Base-by-base conservation (phyloP, 306 rosid genomes). In the Medicago ruthenica region DNA sequence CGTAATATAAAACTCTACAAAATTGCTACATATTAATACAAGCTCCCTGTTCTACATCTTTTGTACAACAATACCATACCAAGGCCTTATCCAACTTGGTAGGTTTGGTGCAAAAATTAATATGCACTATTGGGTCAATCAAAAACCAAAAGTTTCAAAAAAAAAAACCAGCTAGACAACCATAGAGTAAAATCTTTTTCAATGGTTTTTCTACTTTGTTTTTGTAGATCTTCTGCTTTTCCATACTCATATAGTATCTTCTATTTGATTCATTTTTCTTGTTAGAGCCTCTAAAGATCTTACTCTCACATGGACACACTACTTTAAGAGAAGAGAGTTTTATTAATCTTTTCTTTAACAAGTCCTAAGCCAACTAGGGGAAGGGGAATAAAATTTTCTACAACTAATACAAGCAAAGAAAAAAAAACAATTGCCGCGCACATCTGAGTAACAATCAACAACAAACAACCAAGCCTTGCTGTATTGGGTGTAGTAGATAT, bases 381-480 rank as follows among this genome's bases (percentile, higher is more conserved):
- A 11, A 6, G 13, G 3, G 47, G 13, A 74, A 36, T 63, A 63
- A 63, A 50, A 61, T 61, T 50, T 74, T 45, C 36, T 22, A 45
- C 17, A 9, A 47, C 31, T 51, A 62, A 8, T 39, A 64, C n/a
- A 74, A 31, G 64, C 61, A 9, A 76, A 59, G 74, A 76, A 57
- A 55, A 76, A 76, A 22, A 39, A 24, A 57, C 27, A 11, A 67
- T 55, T 17, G 59, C 12, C 37, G 61, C 15, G 27, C 55, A 54
- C 74, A 67, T 36, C 40, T 63, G 20, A 55, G 31, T 9, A 62
- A 47, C 51, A 47, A 75, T 31, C 71, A 74, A 75, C 39, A 75
- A 75, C 51, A 63, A 73, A 47, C 79, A 36, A 18, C 6, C 41
- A 14, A 75, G 62, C 21, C 70, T 60, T 16, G 47, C 16, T 55